A percentile compares a stretch with the other conserved stretches of the same genome.
phyloP scores from a whole-genome alignment of 345 rosid genomes.

The Salix exigua region DNA sequence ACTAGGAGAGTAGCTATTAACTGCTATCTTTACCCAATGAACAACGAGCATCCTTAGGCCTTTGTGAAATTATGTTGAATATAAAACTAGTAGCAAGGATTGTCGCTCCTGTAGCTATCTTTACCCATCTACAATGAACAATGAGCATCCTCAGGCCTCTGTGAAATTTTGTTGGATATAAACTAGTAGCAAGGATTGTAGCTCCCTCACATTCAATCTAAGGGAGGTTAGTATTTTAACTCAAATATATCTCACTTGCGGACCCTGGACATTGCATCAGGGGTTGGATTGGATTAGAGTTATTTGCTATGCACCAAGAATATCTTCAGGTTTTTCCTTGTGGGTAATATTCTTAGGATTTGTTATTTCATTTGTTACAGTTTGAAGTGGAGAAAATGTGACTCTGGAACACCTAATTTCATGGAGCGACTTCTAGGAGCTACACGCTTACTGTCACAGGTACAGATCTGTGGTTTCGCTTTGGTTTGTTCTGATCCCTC shows the following conservation, averaged over 20 bases:
- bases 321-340: not conserved
- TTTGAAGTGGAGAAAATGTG: conserved; percentile 65
- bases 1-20: no score
- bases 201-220: not conserved
- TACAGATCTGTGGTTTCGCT: conserved; percentile 7
- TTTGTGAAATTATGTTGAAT: no score
- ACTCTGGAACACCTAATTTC: conserved; percentile 55
- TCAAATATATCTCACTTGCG: not conserved
- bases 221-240: not conserved
- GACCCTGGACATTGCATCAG: not conserved
- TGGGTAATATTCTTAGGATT: not conserved
- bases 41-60: not conserved
- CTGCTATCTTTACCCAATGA: no score
- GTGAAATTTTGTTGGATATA: no score
- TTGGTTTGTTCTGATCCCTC: not conserved
- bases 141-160: not conserved
- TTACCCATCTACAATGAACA: no score
- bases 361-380: conserved; percentile 25
- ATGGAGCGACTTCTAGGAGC: conserved; percentile 73
- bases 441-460: conserved; percentile 80
- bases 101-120: no score
- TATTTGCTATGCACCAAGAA: not conserved
- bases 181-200: not conserved
- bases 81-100: not conserved
- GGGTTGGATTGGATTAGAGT: not conserved